Conservation (phyloP, 2,329 filamentous ascomycete species). For the Colletotrichum sp. region DNA sequence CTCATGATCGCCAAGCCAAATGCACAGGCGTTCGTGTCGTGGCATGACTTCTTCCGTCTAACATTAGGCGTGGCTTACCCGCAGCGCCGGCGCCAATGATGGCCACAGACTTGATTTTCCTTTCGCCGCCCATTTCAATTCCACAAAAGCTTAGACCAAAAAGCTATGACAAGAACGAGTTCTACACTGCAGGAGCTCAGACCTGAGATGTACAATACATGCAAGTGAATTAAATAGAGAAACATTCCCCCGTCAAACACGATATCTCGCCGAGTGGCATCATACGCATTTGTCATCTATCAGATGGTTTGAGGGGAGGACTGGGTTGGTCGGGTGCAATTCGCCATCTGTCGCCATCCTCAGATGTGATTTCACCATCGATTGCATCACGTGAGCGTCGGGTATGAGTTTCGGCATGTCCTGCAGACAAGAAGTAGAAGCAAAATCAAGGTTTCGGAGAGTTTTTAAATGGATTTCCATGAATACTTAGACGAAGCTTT, state of each 20-base stretch:
- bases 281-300: constrained; percentile 10
- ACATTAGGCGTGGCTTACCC: constrained; percentile 29
- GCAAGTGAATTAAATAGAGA: background rate
- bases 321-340: constrained; percentile 11
- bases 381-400: constrained; percentile 8
- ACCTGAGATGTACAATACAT: background rate
- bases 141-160: background rate
- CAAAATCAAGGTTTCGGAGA: background rate
- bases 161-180: background rate
- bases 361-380: constrained; percentile 18
- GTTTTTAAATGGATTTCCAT: background rate
- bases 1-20: background rate
- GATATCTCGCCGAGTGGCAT: background rate
- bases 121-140: constrained; percentile 18
- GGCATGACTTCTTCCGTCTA: background rate
- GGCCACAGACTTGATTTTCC: constrained; percentile 42
- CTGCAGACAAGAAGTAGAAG: background rate
- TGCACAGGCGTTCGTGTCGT: too few species aligned
- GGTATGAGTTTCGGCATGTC: background rate
- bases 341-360: constrained; percentile 21
- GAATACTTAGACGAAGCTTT: accelerated
- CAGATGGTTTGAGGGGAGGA: background rate
- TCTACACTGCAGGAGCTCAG: accelerated
- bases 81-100: constrained; percentile 49
- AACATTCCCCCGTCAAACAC: background rate